Conservation (phyloP, 2,329 filamentous ascomycete genomes). For the Sporothrix sp. region DNA sequence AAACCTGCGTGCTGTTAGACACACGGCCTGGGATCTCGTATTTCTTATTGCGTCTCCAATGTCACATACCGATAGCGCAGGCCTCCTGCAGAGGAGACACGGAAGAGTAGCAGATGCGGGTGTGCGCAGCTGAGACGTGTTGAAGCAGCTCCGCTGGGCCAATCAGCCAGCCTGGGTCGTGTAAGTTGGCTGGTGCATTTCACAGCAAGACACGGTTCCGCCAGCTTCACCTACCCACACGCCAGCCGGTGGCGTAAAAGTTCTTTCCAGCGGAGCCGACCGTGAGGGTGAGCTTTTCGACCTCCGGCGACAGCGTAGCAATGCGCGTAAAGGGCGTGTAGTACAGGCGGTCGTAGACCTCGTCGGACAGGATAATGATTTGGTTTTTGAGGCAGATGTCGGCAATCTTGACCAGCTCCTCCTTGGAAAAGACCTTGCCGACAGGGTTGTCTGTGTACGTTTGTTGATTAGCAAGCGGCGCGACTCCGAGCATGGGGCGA, state of each 20-base stretch:
- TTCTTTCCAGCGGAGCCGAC: conserved; percentile 96
- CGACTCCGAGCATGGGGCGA: too few relatives aligned
- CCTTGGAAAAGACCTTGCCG: conserved; percentile 83
- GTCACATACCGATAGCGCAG: conserved; percentile 58
- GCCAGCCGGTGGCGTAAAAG: conserved; percentile 97
- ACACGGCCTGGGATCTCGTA: neutral
- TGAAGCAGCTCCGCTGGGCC: conserved; percentile 82
- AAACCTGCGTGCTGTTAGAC: conserved; percentile 44
- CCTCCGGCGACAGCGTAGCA: conserved; percentile 80
- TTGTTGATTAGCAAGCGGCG: too few relatives aligned
- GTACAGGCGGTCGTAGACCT: conserved; percentile 91
- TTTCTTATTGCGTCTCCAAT: too few relatives aligned
- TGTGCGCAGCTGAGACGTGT: conserved; percentile 86
- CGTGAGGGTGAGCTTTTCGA: conserved; percentile 79
- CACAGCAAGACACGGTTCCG: too few relatives aligned
- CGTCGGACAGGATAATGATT: conserved; percentile 84
- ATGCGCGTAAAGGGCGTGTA: conserved; percentile 93
- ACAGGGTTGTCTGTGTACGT: conserved; percentile 98
- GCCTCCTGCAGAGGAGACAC: conserved; percentile 93
- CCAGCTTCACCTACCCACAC: conserved; percentile 47
- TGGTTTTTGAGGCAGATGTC: conserved; percentile 86
- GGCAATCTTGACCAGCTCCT: conserved; percentile 76
- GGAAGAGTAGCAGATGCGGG: conserved; percentile 89
- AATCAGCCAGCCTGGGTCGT: conserved; percentile 78
- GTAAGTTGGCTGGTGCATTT: too few relatives aligned